These are phyloP conservation scores for cucumber (Cucumis sativus) DNA, from an alignment of 306 rosid genomes.

Conservation along the genomic window DNA sequence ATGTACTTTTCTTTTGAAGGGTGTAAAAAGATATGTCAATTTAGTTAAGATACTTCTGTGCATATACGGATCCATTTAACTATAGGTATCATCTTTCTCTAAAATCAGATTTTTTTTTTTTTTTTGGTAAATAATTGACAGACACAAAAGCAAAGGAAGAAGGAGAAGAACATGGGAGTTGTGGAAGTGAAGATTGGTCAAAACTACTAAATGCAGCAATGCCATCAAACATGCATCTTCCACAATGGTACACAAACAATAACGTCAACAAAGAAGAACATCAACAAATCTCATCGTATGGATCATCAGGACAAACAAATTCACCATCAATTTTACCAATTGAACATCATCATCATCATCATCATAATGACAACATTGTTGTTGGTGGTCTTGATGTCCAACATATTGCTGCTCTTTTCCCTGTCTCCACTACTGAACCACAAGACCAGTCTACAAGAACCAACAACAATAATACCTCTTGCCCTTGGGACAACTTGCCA, in stretches of 20 bases:
- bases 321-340: neutral
- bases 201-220: slow-evolving; percentile 28
- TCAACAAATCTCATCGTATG: slow-evolving; percentile 11
- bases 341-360: neutral
- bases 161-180: slow-evolving; percentile 11
- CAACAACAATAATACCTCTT: slow-evolving; percentile 12
- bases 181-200: slow-evolving; percentile 45
- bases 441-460: slow-evolving; percentile 26
- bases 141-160: slow-evolving; percentile 26
- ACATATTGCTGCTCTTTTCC: slow-evolving; percentile 48
- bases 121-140: no score
- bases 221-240: slow-evolving; percentile 29
- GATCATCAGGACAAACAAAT: slow-evolving; percentile 20
- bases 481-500: slow-evolving; percentile 67
- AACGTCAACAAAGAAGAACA: slow-evolving; percentile 11
- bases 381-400: slow-evolving; percentile 40
- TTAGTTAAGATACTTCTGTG: no score
- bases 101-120: no score
- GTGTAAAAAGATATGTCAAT: no score
- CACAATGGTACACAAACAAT: slow-evolving; percentile 32
- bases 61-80: no score
- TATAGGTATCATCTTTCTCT: no score
- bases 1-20: no score
- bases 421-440: slow-evolving; percentile 23
- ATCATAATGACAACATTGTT: slow-evolving; percentile 13